phyloP scores from a whole-genome alignment of 306 rosid genomes.

The Gillenia trifoliata region DNA sequence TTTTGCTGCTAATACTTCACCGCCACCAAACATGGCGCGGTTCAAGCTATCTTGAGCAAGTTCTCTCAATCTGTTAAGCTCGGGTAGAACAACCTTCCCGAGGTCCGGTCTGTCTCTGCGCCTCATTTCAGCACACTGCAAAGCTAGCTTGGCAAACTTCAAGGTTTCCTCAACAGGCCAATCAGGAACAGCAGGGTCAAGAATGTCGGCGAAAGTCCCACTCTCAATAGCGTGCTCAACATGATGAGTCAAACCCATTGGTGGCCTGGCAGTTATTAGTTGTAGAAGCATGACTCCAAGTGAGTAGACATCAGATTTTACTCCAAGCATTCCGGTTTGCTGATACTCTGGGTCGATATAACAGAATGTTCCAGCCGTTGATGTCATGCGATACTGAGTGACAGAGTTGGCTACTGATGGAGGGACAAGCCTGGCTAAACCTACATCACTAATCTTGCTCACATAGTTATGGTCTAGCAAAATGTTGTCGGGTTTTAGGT shows the following conservation, averaged over 20 bases:
- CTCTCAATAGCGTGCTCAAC: slow-evolving; percentile 54
- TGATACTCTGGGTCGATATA: slow-evolving; percentile 94
- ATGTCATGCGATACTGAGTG: slow-evolving; percentile 78
- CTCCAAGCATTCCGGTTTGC: slow-evolving; percentile 80
- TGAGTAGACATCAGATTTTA: slow-evolving; percentile 76
- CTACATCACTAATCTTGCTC: slow-evolving; percentile 92
- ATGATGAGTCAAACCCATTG: slow-evolving; percentile 76
- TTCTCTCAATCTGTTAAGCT: slow-evolving; percentile 55
- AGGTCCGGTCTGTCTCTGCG: slow-evolving; percentile 82
- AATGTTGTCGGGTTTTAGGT: slow-evolving; percentile 79
- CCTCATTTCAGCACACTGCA: slow-evolving; percentile 77
- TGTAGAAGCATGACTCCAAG: slow-evolving; percentile 79
- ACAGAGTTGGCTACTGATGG: slow-evolving; percentile 60
- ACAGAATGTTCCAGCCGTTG: slow-evolving; percentile 91
- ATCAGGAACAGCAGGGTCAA: slow-evolving; percentile 63
- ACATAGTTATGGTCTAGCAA: slow-evolving; percentile 80
- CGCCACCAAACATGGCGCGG: slow-evolving; percentile 14
- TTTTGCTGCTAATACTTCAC: slow-evolving; percentile 8
- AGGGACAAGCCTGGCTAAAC: slow-evolving; percentile 88
- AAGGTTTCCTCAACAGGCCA: slow-evolving; percentile 76
- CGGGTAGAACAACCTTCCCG: slow-evolving; percentile 58
- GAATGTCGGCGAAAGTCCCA: slow-evolving; percentile 57
- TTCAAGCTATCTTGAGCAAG: slow-evolving; percentile 51
- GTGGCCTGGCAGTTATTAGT: slow-evolving; percentile 59
- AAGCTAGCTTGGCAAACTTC: slow-evolving; percentile 50